These are phyloP conservation scores for Ophiocordyceps sinensis DNA, from an alignment of 2,329 filamentous ascomycete species.

Conservation along the genomic window DNA sequence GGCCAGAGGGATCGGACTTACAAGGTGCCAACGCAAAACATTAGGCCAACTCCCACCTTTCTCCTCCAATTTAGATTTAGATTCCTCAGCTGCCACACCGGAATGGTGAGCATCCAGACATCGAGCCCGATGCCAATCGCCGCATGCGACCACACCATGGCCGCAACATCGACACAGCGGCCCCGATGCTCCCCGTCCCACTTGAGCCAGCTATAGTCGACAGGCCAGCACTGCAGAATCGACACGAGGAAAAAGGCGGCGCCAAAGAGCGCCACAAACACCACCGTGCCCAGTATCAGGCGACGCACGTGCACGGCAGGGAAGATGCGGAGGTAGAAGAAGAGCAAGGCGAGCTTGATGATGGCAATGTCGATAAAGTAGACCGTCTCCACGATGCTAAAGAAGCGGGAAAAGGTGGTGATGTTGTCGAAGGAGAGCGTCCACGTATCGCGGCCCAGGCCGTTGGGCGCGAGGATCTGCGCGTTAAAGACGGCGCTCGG, in stretches of 20 bases:
- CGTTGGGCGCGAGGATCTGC: conserved; percentile 19
- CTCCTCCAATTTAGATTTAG: conserved; percentile 31
- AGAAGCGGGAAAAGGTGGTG: conserved; percentile 25
- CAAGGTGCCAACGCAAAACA: conserved; percentile 38
- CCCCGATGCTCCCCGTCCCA: conserved; percentile 35
- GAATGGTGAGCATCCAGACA: conserved; percentile 34
- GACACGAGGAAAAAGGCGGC: conserved; percentile 25
- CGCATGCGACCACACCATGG: conserved; percentile 35
- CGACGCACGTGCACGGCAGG: conserved; percentile 21
- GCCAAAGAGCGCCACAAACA: conserved; percentile 23
- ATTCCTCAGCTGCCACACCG: conserved; percentile 26
- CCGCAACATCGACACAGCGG: conserved; percentile 32
- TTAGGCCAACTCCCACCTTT: conserved; percentile 30
- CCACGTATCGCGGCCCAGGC: conserved; percentile 37
- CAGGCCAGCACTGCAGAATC: conserved; percentile 36
- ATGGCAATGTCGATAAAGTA: conserved; percentile 32
- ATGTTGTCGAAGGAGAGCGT: conserved; percentile 25
- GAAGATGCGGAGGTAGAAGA: conserved; percentile 43
- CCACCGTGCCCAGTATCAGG: conserved; percentile 26
- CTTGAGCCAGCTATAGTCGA: conserved; percentile 35
- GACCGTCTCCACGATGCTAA: conserved; percentile 26
- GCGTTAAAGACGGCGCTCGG: conserved; percentile 17
- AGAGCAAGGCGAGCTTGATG: conserved; percentile 35
- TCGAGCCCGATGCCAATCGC: conserved; percentile 37
- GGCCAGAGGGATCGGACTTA: conserved; percentile 14